phyloP scores from a whole-genome alignment of 805 yeast genomes.

The Saturnispora zaruensis region DNA sequence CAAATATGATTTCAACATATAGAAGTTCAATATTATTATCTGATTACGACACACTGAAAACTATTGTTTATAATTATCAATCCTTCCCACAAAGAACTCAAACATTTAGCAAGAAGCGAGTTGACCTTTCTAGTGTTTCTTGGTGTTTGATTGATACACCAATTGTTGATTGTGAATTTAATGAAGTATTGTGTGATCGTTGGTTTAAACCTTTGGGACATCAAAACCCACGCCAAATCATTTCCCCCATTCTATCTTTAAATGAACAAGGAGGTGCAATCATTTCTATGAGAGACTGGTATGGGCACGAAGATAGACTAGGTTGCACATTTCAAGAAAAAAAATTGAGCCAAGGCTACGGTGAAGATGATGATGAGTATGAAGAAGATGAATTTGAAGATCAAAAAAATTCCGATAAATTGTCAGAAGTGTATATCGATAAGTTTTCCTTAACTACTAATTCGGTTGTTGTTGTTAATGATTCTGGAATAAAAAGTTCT shows the following conservation, averaged over 20 bases:
- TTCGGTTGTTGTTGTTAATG: slow-evolving; percentile 57
- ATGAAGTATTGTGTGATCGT: slow-evolving; percentile 78
- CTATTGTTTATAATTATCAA: slow-evolving; percentile 88
- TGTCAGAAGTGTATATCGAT: slow-evolving; percentile 64
- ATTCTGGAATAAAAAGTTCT: slow-evolving; percentile 45
- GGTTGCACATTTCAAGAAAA: slow-evolving; percentile 38
- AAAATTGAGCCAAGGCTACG: slow-evolving; percentile 28
- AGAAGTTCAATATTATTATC: slow-evolving; percentile 69
- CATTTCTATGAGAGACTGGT: slow-evolving; percentile 85
- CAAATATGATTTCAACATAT: slow-evolving; percentile 63
- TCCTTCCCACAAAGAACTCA: slow-evolving; percentile 79
- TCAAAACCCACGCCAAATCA: slow-evolving; percentile 59
- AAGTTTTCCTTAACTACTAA: slow-evolving; percentile 66
- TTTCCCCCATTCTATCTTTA: slow-evolving; percentile 81
- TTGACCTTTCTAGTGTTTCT: slow-evolving; percentile 68
- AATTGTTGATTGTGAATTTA: slow-evolving; percentile 87
- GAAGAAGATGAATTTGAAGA: slow-evolving; percentile 15
- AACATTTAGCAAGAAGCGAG: slow-evolving; percentile 66
- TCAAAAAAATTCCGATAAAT: slow-evolving; percentile 28
- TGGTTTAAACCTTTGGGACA: slow-evolving; percentile 91
- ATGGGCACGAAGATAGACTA: slow-evolving; percentile 58
- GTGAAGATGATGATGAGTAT: slow-evolving; percentile 22
- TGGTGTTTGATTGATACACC: slow-evolving; percentile 89
- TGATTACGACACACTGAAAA: slow-evolving; percentile 81
- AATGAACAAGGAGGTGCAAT: slow-evolving; percentile 96